Evolutionary conservation across 345 rosid species (phyloP), one percentile per base, ranked within the genome.

Genomic region (Bretschneidera sinensis): DNA sequence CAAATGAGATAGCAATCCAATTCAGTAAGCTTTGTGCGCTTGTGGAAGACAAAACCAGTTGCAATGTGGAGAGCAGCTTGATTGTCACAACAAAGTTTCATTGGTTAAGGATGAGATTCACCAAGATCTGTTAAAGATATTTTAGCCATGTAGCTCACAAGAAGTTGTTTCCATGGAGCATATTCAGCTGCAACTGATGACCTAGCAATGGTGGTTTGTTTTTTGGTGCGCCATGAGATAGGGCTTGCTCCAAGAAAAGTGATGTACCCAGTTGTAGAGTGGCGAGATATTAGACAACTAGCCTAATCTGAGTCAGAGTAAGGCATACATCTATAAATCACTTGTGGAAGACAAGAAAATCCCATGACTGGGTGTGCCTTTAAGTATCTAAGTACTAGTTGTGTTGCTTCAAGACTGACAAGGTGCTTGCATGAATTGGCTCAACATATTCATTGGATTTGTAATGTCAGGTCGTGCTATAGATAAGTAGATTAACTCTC

Each of bases 251-350:
- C 52, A 34, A 63, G 60, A 8, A 39, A 6, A 15, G 39, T 17
- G 21, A 63, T 33, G 9, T 45, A 63, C 4, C 67, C 4, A 25
- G 59, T 55, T 17, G 21, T 52, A 2, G 56, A 50, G 5, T 28
- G 25, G 0, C 57, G 9, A 25, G 56, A 23, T 1, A 48, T n/a
- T 0, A 55, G 54, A 24, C 53, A 60, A 11, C 35, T 21, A 0
- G 54, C 64, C 64, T 21, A 60, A 60, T 60, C 35, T 3, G 43
- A 23, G 20, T 60, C 53, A 47, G n/a, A n/a, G n/a, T n/a, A n/a
- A n/a, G n/a, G n/a, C n/a, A n/a, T n/a, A n/a, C n/a, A n/a, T n/a
- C 17, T 53, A 9, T 0, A 53, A 25, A 23, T 18, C 11, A 17
- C 57, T 53, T 1, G 4, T 0, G 0, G 57, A 16, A 2, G 19